Evolutionary conservation across 1,139 yeast species (phyloP), one percentile per base, ranked within the genome.

Genomic region (Blastobotrys malaysiensis): DNA sequence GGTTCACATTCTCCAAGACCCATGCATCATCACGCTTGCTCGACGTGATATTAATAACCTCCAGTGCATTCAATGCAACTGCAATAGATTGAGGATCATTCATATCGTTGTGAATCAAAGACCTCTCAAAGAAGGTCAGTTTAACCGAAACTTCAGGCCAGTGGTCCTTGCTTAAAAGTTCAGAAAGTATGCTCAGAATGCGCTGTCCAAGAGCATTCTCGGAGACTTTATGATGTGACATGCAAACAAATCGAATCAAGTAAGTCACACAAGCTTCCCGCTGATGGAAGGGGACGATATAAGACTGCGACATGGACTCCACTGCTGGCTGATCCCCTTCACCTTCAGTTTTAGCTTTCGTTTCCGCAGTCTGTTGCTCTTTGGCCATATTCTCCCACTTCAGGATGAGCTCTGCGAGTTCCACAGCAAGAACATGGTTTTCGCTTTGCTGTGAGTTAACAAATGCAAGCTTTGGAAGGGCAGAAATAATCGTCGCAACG

Each of bases 221-320:
- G 0, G 93, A 81, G 0, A 93, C 93, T 60, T 95, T 78, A 57
- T 87, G 91, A 2, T 90, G 90, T 55, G 91, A 84, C 49, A 90
- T 84, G 69, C 98, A 91, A 43, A 91, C 86, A 63, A 88, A 90
- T 54, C 98, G 77, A 49, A 93, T 87, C 64, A 95, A 76, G 67
- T 88, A 91, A 0, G 96, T 90, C n/a, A 90, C 84, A 67, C 95
- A 89, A 0, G 97, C 89, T 68, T 91, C 98, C 48, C 95, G 77
- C 66, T 88, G 91, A 20, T 86, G 82, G 59, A 86, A 79, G 1
- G 97, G 95, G 52, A 90, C 83, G 1, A 76, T 67, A 61, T 84
- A 86, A 44, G 59, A 50, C 39, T 56, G 60, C 1, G 54, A 31
- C n/a, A 59, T 53, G 2, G 59, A 21, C 27, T 57, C 62, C 26